Evolutionary conservation across 2,329 filamentous ascomycete genomes (phyloP).

Genomic region (Macrophomina phaseolina): DNA sequence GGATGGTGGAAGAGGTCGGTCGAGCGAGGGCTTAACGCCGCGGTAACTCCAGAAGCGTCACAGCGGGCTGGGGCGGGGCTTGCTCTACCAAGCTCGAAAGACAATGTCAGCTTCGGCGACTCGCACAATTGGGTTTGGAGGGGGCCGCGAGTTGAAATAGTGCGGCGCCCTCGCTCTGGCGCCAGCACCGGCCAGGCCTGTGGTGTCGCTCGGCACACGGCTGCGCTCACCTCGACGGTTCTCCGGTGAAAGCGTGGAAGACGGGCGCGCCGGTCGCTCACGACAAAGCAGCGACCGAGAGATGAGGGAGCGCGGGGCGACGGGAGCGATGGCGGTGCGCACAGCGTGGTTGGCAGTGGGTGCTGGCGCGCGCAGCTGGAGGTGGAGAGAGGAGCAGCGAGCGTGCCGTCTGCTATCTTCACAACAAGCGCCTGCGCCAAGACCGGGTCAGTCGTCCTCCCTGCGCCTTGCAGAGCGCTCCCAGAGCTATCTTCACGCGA

Average conservation of each 20-base stretch:
- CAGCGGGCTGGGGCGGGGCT: conserved; percentile 13
- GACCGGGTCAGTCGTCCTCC: conserved; percentile 20
- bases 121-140: background rate
- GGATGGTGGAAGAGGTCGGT: conserved; percentile 9
- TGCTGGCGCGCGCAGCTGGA: background rate
- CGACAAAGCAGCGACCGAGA: background rate
- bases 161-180: conserved; percentile 18
- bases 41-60: conserved; percentile 26
- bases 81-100: background rate
- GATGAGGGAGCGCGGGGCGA: background rate
- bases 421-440: conserved; percentile 18
- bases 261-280: background rate
- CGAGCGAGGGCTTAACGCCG: conserved; percentile 26
- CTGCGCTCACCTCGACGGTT: conserved; percentile 14
- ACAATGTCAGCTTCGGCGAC: conserved; percentile 14
- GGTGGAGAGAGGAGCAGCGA: conserved; percentile 3
- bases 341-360: background rate
- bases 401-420: conserved; percentile 24
- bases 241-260: background rate
- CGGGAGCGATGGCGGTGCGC: background rate
- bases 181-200: background rate
- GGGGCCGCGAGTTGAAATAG: conserved; percentile 18
- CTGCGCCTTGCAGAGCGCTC: conserved; percentile 6
- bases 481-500: background rate
- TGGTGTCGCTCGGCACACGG: conserved; percentile 4